Evolutionary conservation across 495 filamentous ascomycete genomes (phyloP).

Genomic region (Xylaria nigripes): DNA sequence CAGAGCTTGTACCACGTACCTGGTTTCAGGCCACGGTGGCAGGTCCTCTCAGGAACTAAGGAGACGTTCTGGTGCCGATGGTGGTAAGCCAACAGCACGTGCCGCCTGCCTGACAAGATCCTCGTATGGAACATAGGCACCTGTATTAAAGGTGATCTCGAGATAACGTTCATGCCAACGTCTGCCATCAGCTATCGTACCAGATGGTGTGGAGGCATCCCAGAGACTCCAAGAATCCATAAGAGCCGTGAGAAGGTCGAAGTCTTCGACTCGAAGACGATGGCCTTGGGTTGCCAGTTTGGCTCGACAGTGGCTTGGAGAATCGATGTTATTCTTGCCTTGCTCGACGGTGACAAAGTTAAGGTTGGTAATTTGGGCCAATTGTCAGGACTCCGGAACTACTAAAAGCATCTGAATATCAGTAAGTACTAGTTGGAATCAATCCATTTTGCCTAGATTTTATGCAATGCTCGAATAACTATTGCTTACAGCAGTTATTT

Average conservation of each 20-base stretch:
- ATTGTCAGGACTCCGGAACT: too few relatives aligned
- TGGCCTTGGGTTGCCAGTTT: slow-evolving; percentile 21
- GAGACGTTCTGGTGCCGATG: slow-evolving; percentile 17
- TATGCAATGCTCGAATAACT: too few relatives aligned
- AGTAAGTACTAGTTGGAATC: too few relatives aligned
- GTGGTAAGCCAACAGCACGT: slow-evolving; percentile 18
- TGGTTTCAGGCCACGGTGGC: slow-evolving; percentile 26
- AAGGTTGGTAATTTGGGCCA: too few relatives aligned
- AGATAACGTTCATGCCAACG: slow-evolving; percentile 26
- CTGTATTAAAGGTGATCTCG: slow-evolving; percentile 23
- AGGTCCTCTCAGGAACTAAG: slow-evolving; percentile 20
- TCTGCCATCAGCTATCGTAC: slow-evolving; percentile 6
- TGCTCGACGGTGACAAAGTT: too few relatives aligned
- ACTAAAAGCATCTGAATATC: too few relatives aligned
- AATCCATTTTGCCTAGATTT: too few relatives aligned
- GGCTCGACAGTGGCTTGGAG: not conserved
- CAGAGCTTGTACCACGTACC: slow-evolving; percentile 13
- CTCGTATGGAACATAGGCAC: slow-evolving; percentile 25
- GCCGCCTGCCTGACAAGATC: slow-evolving; percentile 24
- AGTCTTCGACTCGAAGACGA: too few relatives aligned
- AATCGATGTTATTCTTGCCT: too few relatives aligned
- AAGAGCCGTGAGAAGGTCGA: slow-evolving; percentile 31
- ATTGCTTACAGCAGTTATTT: too few relatives aligned
- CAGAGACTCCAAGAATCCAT: slow-evolving; percentile 29
- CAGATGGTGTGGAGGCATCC: slow-evolving; percentile 20